These are phyloP conservation scores for Sequoiadendron giganteum DNA, from an alignment of 75 land plant genomes.

Conservation along the genomic window DNA sequence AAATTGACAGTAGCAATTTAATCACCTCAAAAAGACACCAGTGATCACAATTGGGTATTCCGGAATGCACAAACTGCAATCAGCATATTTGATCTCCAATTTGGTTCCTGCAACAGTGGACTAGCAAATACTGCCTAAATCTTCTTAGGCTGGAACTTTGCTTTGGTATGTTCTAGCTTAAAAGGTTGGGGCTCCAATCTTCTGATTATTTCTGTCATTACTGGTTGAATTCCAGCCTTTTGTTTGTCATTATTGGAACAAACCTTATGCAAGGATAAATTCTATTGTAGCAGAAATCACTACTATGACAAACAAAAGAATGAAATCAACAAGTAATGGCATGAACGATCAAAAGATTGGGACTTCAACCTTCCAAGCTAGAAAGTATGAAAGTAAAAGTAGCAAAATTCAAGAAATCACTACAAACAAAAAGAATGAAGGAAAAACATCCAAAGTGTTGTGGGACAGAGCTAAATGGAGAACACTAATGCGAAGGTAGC, in stretches of 20 bases:
- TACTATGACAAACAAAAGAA: neutral
- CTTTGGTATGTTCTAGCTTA: neutral
- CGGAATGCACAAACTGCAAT: too few relatives aligned
- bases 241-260: neutral
- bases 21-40: neutral
- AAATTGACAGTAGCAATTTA: neutral
- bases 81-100: neutral
- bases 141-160: neutral
- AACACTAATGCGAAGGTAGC: neutral
- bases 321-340: neutral
- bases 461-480: neutral
- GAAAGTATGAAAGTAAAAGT: neutral
- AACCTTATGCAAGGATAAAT: too few relatives aligned
- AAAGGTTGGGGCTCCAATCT: neutral
- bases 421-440: neutral
- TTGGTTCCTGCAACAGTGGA: neutral
- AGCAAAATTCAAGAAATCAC: neutral
- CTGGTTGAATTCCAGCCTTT: neutral
- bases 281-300: too few relatives aligned
- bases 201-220: neutral
- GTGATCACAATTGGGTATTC: too few relatives aligned
- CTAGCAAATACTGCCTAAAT: neutral
- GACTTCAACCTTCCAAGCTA: neutral
- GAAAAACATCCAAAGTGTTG: too few relatives aligned
- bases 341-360: neutral